Evolutionary conservation across 108 stramenopile species (phyloP), one percentile per base, ranked within the genome.

Genomic region (Fragilaria crotonensis): DNA sequence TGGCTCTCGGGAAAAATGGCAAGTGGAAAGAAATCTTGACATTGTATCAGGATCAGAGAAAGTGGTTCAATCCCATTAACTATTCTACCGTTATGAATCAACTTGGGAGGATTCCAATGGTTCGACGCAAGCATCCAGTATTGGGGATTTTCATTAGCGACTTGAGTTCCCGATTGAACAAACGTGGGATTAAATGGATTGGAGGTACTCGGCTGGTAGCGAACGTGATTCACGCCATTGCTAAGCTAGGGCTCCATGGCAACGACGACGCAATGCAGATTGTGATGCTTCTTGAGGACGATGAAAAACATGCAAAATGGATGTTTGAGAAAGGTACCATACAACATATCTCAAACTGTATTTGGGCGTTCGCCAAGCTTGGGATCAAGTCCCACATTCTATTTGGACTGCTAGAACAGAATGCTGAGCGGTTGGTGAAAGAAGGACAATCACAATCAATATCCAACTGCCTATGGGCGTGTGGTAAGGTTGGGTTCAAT

Each of bases 61-160:
- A n/a, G n/a, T n/a, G n/a, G n/a, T n/a, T n/a, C n/a, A n/a, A n/a
- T n/a, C n/a, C n/a, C n/a, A n/a, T 57, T 2, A 65, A 65, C 23
- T 65, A 57, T 28, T 54, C 64, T 30, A 57, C 64, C 1, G 45
- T 55, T 1, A 30, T 57, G 64, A 48, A 14, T 17, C 64, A 65
- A 28, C n/a, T 65, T n/a, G 55, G 48, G 22, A 56, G 32, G 20
- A 65, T 65, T 31, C 52, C 25, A 28, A 45, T 41, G 3, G 3
- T 45, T 11, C 51, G 51, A 3, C 27, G n/a, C n/a, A n/a, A n/a
- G n/a, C n/a, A n/a, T n/a, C n/a, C n/a, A n/a, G n/a, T n/a, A n/a
- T n/a, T n/a, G n/a, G n/a, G n/a, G n/a, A n/a, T n/a, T n/a, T n/a
- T n/a, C n/a, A n/a, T n/a, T n/a, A n/a, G n/a, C n/a, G n/a, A n/a